These are phyloP conservation scores for Periconia sp. DNA, from an alignment of 2,329 filamentous ascomycete genomes.

Conservation along the genomic window DNA sequence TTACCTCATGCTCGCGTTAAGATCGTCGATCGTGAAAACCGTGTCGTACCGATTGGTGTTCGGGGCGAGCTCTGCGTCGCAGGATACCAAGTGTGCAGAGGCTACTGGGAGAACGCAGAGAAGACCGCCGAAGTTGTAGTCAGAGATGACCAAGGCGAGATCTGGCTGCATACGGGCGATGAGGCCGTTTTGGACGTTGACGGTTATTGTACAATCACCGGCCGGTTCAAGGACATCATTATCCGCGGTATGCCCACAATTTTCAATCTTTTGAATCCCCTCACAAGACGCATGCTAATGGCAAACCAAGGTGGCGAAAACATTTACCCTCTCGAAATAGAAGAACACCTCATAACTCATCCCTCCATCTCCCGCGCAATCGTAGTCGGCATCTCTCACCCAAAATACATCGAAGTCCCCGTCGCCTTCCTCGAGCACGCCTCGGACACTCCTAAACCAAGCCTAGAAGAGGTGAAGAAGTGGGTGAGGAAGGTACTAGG, in stretches of 20 bases:
- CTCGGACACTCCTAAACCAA: constrained; percentile 27
- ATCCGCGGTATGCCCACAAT: constrained; percentile 65
- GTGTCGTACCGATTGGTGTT: constrained; percentile 69
- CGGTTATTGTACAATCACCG: constrained; percentile 73
- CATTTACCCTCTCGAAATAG: constrained; percentile 73
- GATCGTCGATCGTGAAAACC: constrained; percentile 72
- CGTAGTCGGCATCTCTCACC: constrained; percentile 72
- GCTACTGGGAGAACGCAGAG: constrained; percentile 70
- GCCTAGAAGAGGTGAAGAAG: constrained; percentile 40
- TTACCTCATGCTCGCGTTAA: constrained; percentile 78
- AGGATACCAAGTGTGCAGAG: constrained; percentile 75
- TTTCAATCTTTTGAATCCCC: not conserved
- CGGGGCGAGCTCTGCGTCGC: constrained; percentile 78
- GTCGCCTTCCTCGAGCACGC: constrained; percentile 64
- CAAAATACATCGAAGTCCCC: constrained; percentile 76
- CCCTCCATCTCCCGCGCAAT: constrained; percentile 67
- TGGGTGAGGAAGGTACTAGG: constrained; percentile 49
- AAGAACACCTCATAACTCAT: constrained; percentile 73
- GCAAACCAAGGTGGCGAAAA: constrained; percentile 41
- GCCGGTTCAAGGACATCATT: constrained; percentile 80
- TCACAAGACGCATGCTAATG: not conserved
- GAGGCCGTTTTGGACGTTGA: constrained; percentile 47
- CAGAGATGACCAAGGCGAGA: constrained; percentile 64
- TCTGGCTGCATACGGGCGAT: constrained; percentile 49
- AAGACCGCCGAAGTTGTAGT: constrained; percentile 77